Base-by-base conservation (phyloP, 2,329 filamentous ascomycete genomes). In the Thielaviopsis euricoi region DNA sequence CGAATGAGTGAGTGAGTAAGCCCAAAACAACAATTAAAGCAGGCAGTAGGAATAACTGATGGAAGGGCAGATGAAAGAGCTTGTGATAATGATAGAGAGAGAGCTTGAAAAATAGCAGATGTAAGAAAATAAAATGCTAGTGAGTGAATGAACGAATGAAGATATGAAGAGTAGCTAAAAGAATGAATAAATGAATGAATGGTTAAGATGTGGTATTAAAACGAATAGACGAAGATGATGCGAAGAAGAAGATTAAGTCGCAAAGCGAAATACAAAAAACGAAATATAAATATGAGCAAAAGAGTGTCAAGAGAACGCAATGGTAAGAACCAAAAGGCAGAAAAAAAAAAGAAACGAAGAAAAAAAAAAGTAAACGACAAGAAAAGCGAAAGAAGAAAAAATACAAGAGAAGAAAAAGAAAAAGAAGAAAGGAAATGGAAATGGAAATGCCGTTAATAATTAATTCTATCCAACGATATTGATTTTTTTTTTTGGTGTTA, bases 231-330 rank as follows among this genome's bases (percentile, higher is more conserved):
- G 13, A 13, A 13, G 15, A 40, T 13, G 15, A 40, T 13, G 10
- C 10, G 33, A 17, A 17, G 10, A 17, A 17, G 10, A 3, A 40
- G 33, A 40, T 40, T 40, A 40, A 17, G 13, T 40, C 33, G 33
- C 33, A 40, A 40, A 40, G 33, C 33, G 10, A 43, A 43, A n/a
- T 6, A 43, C 2, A n/a, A 43, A 7, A 43, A 43, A n/a, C 7
- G 6, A n/a, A n/a, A 43, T n/a, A 43, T 1, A 55, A 60, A 56
- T 23, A 50, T 49, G 52, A 52, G 43, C 22, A 55, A 43, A 50
- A 46, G 23, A 22, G 21, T 15, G 48, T n/a, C 43, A 48, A 53
- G 23, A 43, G 46, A 55, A 46, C 29, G 23, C 46, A 22, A 51
- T 22, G 48, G 19, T 22, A 51, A 53, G 21, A n/a, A 52, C 26